phyloP scores from a whole-genome alignment of 306 rosid genomes.

The Sindora glabra region DNA sequence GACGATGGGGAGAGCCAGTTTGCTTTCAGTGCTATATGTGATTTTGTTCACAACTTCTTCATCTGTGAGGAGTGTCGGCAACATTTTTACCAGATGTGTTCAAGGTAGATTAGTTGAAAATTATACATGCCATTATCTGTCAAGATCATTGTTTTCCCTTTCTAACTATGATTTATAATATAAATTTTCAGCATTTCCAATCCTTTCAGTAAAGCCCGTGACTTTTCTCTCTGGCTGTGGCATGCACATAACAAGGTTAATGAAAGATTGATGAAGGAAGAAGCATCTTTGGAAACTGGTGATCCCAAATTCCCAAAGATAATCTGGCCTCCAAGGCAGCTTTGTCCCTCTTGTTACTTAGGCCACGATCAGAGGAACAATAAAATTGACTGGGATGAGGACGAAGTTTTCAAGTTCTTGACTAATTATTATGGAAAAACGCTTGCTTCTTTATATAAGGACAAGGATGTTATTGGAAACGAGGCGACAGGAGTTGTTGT shows the following conservation, averaged over 20 bases:
- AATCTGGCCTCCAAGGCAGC: constrained; percentile 85
- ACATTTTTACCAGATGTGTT: constrained; percentile 82
- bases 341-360: constrained; percentile 60
- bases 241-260: constrained; percentile 73
- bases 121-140: neutral
- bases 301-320: constrained; percentile 93
- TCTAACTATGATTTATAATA: constrained; percentile 16
- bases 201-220: constrained; percentile 76
- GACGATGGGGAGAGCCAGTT: constrained; percentile 90
- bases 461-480: constrained; percentile 27
- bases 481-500: constrained; percentile 19
- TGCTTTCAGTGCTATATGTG: constrained; percentile 68
- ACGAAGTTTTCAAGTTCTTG: constrained; percentile 57
- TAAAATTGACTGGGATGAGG: constrained; percentile 58
- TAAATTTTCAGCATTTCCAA: constrained; percentile 47
- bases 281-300: constrained; percentile 54
- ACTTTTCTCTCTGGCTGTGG: constrained; percentile 90
- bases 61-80: constrained; percentile 96
- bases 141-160: constrained; percentile 1
- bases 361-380: constrained; percentile 32
- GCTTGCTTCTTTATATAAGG: constrained; percentile 54
- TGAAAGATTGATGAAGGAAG: constrained; percentile 68
- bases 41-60: constrained; percentile 79
- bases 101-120: constrained; percentile 39
- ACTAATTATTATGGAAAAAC: constrained; percentile 50